A percentile compares a stretch with the other conserved stretches of the same genome.
Evolutionary conservation across 78 protist genomes (phyloP).

Genomic region (Tieghemostelium lacteum): DNA sequence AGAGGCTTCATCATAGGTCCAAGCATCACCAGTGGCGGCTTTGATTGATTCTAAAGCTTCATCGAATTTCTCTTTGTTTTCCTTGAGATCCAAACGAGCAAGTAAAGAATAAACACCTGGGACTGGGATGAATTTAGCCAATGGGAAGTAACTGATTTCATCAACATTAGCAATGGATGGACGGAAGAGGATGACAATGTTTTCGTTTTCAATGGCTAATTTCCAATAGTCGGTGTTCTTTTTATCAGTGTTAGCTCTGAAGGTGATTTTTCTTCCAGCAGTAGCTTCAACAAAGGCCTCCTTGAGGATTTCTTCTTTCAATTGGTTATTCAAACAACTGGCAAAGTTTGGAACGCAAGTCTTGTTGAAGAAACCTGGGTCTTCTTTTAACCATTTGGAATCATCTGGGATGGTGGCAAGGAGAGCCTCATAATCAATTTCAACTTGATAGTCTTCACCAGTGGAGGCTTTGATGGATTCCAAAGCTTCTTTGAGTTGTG

Average conservation of each 20-base stretch:
- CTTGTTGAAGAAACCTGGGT: constrained; percentile 39
- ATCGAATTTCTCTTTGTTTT: constrained; percentile 1
- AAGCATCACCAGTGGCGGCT: neutral
- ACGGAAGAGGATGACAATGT: constrained; percentile 6
- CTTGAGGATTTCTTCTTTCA: constrained; percentile 12
- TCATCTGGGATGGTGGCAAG: too few species aligned
- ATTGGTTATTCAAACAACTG: too few species aligned
- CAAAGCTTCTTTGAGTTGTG: constrained; percentile 20
- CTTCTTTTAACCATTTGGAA: neutral
- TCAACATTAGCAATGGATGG: neutral
- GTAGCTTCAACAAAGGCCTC: constrained; percentile 48
- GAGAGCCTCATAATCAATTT: too few species aligned
- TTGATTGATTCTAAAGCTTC: constrained; percentile 6
- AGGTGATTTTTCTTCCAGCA: neutral
- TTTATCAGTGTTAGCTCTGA: constrained; percentile 3
- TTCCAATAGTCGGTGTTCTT: constrained; percentile 47
- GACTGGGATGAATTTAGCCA: constrained; percentile 12
- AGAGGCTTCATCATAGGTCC: constrained; percentile 8
- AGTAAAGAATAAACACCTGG: constrained; percentile 23
- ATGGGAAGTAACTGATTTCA: neutral
- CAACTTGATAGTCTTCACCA: constrained; percentile 37
- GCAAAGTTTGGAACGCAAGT: too few species aligned
- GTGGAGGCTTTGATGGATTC: constrained; percentile 15
- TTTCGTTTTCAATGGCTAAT: constrained; percentile 10
- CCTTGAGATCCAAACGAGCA: neutral